phyloP scores from a whole-genome alignment of 768 basidiomycete species.

The Trametes villosa region DNA sequence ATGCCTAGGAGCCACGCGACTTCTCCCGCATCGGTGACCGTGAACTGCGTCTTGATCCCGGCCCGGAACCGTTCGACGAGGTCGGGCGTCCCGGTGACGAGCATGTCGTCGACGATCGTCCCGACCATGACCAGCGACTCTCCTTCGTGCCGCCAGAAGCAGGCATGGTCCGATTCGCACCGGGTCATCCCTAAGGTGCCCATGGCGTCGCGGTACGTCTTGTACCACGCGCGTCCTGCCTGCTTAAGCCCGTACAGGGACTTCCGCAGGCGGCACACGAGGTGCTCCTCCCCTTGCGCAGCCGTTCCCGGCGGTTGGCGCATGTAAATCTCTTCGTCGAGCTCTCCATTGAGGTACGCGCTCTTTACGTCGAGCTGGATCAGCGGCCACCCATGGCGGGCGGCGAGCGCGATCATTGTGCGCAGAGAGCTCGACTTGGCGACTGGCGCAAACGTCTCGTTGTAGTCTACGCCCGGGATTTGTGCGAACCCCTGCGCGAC shows the following conservation, averaged over 20 bases:
- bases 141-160: slow-evolving; percentile 1
- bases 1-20: slow-evolving; percentile 24
- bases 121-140: slow-evolving; percentile 5
- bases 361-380: slow-evolving; percentile 1
- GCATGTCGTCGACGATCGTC: background rate
- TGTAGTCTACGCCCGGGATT: slow-evolving; percentile 32
- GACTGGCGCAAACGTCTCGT: slow-evolving; percentile 31
- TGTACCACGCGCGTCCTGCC: slow-evolving; percentile 28
- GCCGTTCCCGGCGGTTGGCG: slow-evolving; percentile 20
- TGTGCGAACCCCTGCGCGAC: slow-evolving; percentile 40
- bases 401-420: slow-evolving; percentile 6
- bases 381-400: background rate
- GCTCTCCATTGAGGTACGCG: slow-evolving; percentile 30
- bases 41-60: background rate
- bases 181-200: slow-evolving; percentile 12
- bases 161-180: slow-evolving; percentile 11
- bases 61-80: background rate
- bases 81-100: background rate
- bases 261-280: slow-evolving; percentile 11
- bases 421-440: background rate
- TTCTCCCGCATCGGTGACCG: slow-evolving; percentile 21
- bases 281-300: background rate
- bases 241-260: slow-evolving; percentile 37
- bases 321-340: slow-evolving; percentile 36
- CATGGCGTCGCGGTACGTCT: slow-evolving; percentile 10